These are phyloP conservation scores for Mycena latifolia DNA, from an alignment of 768 basidiomycete species.

Conservation along the genomic window DNA sequence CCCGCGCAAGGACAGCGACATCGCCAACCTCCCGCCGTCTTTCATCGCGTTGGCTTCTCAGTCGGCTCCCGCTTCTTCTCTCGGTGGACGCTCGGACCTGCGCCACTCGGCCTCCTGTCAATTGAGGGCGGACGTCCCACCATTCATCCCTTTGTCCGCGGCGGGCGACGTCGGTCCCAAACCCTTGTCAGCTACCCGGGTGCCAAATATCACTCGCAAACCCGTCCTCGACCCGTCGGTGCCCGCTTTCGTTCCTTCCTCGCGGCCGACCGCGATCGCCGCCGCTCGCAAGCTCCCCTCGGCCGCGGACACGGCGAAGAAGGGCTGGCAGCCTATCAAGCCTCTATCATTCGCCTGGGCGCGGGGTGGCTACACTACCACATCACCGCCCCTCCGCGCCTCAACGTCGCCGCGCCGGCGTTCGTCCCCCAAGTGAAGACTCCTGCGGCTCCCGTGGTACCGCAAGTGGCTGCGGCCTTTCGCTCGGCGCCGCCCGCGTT, in stretches of 20 bases:
- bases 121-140: no score
- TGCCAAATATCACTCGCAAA: not conserved
- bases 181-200: no score
- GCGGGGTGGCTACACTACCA: not conserved
- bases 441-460: not conserved
- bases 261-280: not conserved
- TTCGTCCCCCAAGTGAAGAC: not conserved
- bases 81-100: not conserved
- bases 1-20: no score
- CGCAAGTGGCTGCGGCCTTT: not conserved
- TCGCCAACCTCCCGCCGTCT: no score
- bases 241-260: not conserved
- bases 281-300: not conserved
- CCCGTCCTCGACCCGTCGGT: not conserved
- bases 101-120: no score
- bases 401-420: not conserved
- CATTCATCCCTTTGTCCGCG: no score
- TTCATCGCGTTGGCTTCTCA: no score
- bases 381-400: not conserved
- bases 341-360: conserved; percentile 10
- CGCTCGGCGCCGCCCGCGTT: not conserved
- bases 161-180: no score
- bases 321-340: not conserved
- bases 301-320: not conserved
- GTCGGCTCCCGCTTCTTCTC: not conserved